Conservation (phyloP, 2,329 filamentous ascomycete genomes). For the Colletotrichum sp. region DNA sequence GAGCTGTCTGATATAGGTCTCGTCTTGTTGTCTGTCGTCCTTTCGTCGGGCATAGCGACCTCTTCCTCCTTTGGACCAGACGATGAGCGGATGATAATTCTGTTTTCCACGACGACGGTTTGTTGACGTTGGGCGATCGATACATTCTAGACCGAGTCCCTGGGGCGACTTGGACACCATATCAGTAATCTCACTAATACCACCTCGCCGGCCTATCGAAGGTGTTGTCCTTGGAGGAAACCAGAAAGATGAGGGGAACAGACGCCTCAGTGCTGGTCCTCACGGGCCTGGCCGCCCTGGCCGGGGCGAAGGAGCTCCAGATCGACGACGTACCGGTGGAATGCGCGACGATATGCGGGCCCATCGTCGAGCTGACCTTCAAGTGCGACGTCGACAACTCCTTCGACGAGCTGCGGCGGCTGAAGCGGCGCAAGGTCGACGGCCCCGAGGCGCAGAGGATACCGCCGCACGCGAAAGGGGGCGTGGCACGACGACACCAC, state of each 20-base stretch:
- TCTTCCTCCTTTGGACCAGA: neutral
- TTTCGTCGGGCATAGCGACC: neutral
- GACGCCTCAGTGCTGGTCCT: constrained; percentile 29
- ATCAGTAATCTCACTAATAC: neutral
- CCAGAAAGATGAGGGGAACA: constrained; percentile 28
- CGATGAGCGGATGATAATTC: neutral
- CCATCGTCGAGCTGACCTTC: constrained; percentile 45
- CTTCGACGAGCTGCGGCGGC: constrained; percentile 24
- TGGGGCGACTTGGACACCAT: neutral
- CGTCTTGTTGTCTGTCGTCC: neutral
- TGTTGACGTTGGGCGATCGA: neutral
- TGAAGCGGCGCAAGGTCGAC: constrained; percentile 29
- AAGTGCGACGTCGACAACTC: constrained; percentile 34
- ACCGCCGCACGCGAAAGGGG: neutral
- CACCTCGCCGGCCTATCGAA: neutral
- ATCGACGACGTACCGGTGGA: constrained; percentile 40
- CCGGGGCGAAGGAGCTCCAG: constrained; percentile 33
- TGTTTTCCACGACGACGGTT: neutral
- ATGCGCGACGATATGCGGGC: constrained; percentile 47
- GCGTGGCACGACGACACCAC: neutral
- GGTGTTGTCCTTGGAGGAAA: fast-evolving
- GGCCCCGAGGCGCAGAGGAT: neutral
- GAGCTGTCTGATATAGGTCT: constrained; percentile 11
- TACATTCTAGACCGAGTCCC: neutral
- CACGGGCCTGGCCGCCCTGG: constrained; percentile 32